Evolutionary conservation across 192 early-diverging fungal genomes (phyloP), one percentile per base, ranked within the genome.

Genomic region (Coemansia sp.): DNA sequence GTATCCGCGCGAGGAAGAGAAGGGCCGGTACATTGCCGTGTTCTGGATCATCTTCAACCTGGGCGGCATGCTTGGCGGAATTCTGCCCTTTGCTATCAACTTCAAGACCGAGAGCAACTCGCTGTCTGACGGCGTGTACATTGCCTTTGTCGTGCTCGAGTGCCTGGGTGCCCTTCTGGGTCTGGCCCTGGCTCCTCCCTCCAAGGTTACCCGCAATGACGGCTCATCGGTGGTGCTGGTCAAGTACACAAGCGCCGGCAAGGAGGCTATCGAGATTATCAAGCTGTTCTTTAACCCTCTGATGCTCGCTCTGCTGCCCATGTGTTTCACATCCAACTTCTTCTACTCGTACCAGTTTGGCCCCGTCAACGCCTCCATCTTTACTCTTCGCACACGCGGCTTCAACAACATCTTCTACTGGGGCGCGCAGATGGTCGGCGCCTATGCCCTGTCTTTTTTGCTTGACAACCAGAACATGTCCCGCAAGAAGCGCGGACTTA

Each of bases 41-140:
- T 93, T 93, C 80, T 93, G 90, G 90, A 81, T 83, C 51, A 82
- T 90, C 37, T 92, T 90, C 76, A 87, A 87, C 67, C 65, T 83
- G 44, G 90, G 90, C 57, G 90, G 83, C 30, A 80, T 86, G 41
- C 46, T 92, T 22, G 90, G 90, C 60, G 80, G 81, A 58, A 75
- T 83, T 37, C 78, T 92, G 53, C 78, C 79, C 15, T 77, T 90
- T 38, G 82, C 67, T 44, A 71, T 83, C 55, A 82, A 87, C 64
- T 90, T 61, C 75, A 55, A 85, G 44, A 50, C 45, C 30, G 45
- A 58, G 0, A 55, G 47, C 1, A 58, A 72, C 20, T 59, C 75
- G 18, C 71, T 90, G 9, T 78, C 78, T 25, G 77, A 81, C 50
- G 79, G 83, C 40, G 85, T 84, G 23, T 92, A 92, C 64, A 79